Conservation (phyloP, 331 rosid genomes). For the Quercus tomentella region DNA sequence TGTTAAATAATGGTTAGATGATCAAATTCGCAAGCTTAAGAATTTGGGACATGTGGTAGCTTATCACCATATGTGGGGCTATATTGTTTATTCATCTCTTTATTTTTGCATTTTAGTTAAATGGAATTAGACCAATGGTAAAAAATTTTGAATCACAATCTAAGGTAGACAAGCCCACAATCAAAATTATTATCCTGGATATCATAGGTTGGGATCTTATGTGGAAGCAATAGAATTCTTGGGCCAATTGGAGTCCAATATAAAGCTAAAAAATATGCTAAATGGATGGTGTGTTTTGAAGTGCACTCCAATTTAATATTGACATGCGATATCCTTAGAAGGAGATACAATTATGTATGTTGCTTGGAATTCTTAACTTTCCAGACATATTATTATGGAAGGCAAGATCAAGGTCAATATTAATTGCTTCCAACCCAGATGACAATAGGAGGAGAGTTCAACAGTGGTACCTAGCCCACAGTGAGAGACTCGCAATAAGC, state of each 20-base stretch:
- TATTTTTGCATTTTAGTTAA: background rate
- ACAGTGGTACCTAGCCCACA: background rate
- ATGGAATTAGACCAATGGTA: too few relatives aligned
- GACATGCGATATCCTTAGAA: background rate
- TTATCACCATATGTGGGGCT: background rate
- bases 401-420: background rate
- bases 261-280: background rate
- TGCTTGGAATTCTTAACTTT: background rate
- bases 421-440: background rate
- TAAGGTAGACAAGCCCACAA: background rate
- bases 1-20: too few relatives aligned
- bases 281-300: background rate
- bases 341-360: background rate
- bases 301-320: background rate
- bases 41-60: too few relatives aligned
- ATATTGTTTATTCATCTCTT: background rate
- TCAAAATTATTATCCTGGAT: background rate
- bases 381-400: background rate
- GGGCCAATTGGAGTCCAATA: background rate
- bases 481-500: background rate
- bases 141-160: too few relatives aligned
- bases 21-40: too few relatives aligned
- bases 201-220: background rate
- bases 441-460: background rate
- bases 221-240: background rate